Evolutionary conservation across 345 rosid species (phyloP), one percentile per base, ranked within the genome.

Genomic region (Camelina hispida): DNA sequence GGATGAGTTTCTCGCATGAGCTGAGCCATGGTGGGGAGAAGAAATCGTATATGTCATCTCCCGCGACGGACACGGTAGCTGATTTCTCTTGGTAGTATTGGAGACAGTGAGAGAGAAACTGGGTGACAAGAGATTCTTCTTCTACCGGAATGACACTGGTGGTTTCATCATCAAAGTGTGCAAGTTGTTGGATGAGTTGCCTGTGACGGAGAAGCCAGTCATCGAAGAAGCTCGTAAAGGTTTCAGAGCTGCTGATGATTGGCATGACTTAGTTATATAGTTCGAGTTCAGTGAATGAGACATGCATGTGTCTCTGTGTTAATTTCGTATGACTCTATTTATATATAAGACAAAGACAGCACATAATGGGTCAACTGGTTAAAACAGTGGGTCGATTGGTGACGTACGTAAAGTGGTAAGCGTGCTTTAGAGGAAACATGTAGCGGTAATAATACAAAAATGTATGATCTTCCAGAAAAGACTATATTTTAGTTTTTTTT

Each of bases 11-110:
- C 14, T n/a, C 62, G 44, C 34, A 58, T 16, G 62, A 58, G 15
- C 4, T 58, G 7, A 58, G 43, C 62, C 62, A 58, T 34, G 62
- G 43, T 16, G 62, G 62, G 4, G 23, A 58, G 14, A 32, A 58
- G 62, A 58, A 58, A 32, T 9, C 14, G 9, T 32, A 58, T 58
- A 58, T 0, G 6, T 58, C 44, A 6, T 34, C 63, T 34, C 63
- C 63, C 6, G 25, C 43, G 0, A 9, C 12, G 14, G 43, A 58
- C 10, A 58, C 2, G 15, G 62, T 44, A 13, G 22, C 3, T n/a
- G 62, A 58, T 9, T 58, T 58, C 14, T 58, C 43, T 5, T 58
- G 22, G 62, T 58, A 58, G 15, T 58, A 58, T 58, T 58, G 62
- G 23, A 58, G 62, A 58, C 43, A 9, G 52, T 47, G 52, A 47